Evolutionary conservation across 1,139 yeast genomes (phyloP).

Genomic region (Yamadazyma epiphylla): DNA sequence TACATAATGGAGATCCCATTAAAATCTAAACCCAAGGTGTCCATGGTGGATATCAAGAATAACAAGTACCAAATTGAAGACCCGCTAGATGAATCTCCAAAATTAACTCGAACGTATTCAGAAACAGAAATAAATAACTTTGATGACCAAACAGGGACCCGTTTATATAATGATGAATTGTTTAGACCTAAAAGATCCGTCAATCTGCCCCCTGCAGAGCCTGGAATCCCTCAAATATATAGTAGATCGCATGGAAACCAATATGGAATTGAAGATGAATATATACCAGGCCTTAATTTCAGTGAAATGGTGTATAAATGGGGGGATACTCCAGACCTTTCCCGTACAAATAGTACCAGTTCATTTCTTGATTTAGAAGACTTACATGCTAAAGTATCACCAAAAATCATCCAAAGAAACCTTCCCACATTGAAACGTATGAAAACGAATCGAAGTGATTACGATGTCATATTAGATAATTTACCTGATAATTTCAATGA

Average conservation of each 20-base stretch:
- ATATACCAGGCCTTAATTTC: slow-evolving; percentile 63
- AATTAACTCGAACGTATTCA: slow-evolving; percentile 48
- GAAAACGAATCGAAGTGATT: slow-evolving; percentile 22
- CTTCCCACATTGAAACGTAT: slow-evolving; percentile 25
- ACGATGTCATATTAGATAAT: slow-evolving; percentile 33
- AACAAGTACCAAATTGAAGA: slow-evolving; percentile 18
- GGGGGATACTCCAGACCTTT: slow-evolving; percentile 18
- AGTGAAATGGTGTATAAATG: slow-evolving; percentile 39
- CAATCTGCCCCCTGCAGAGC: slow-evolving; percentile 4
- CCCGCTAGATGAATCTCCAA: slow-evolving; percentile 13
- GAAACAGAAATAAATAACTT: slow-evolving; percentile 54
- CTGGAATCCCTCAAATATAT: slow-evolving; percentile 19
- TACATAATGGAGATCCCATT: slow-evolving; percentile 39
- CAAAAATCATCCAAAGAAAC: slow-evolving; percentile 38
- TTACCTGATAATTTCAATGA: slow-evolving; percentile 61
- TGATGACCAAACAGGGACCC: slow-evolving; percentile 47
- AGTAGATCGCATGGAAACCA: slow-evolving; percentile 17
- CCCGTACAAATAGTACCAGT: slow-evolving; percentile 20
- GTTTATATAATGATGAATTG: slow-evolving; percentile 47
- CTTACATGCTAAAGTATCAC: slow-evolving; percentile 47
- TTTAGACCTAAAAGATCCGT: slow-evolving; percentile 31
- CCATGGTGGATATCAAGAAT: slow-evolving; percentile 31
- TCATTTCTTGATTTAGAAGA: slow-evolving; percentile 41
- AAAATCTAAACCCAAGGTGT: slow-evolving; percentile 41
- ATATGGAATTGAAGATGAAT: slow-evolving; percentile 67